A percentile compares a stretch with the other conserved stretches of the same genome.
phyloP scores from a whole-genome alignment of 495 filamentous ascomycete species.

The Pseudevernia furfuracea region DNA sequence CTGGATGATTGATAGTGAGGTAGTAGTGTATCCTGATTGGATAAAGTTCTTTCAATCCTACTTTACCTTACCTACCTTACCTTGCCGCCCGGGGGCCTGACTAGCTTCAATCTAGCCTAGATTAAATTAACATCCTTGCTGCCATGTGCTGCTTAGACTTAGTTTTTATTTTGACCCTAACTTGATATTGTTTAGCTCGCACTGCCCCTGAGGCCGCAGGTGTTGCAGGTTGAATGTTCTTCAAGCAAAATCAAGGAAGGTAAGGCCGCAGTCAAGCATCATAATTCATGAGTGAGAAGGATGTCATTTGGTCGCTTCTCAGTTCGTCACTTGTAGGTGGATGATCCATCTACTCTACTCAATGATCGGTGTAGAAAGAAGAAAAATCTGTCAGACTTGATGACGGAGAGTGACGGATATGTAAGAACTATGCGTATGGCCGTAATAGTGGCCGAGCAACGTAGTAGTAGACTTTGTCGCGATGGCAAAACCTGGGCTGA shows the following conservation, averaged over 20 bases:
- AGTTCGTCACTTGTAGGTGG: background rate
- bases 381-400: background rate
- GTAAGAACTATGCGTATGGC: background rate
- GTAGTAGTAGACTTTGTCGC: background rate
- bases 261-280: background rate
- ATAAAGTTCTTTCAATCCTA: background rate
- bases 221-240: background rate
- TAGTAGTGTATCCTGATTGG: slow-evolving; percentile 5
- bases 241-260: background rate
- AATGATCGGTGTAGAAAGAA: background rate
- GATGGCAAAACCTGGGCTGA: slow-evolving; percentile 6
- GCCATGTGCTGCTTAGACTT: background rate
- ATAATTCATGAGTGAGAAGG: background rate
- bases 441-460: background rate
- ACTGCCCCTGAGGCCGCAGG: background rate
- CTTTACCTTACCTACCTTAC: background rate
- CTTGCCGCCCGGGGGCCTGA: background rate
- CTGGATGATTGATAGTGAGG: background rate
- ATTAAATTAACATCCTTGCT: background rate
- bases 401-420: slow-evolving; percentile 5
- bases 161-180: background rate
- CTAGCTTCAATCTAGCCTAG: background rate
- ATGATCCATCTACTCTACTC: background rate
- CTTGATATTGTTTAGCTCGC: no score
- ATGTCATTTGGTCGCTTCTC: background rate